Percentiles rank a stretch among this genome's conserved stretches.
These are phyloP conservation scores for Tolypocladium nubicola DNA, from an alignment of 2,329 filamentous ascomycete species.

Conservation along the genomic window DNA sequence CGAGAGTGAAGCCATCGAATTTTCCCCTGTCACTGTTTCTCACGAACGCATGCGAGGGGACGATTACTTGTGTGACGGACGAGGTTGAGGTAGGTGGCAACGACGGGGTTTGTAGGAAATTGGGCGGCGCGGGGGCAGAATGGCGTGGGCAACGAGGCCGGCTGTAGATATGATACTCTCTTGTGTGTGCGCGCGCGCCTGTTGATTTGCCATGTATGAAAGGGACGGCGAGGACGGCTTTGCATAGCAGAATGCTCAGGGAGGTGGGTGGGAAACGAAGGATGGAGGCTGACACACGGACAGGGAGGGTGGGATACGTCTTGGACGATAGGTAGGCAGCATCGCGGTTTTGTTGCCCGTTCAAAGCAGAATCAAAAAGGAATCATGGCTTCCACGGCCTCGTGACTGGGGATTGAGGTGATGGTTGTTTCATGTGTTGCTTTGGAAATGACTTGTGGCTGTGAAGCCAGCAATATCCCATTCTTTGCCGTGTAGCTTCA, in stretches of 20 bases:
- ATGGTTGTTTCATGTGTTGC: no score
- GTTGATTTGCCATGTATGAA: conserved; percentile 1
- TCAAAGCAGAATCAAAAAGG: neutral
- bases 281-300: neutral
- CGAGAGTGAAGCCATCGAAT: neutral
- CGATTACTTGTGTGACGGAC: neutral
- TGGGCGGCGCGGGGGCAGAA: neutral
- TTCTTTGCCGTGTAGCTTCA: neutral
- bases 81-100: neutral
- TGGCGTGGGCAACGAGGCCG: neutral
- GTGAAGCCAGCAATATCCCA: neutral
- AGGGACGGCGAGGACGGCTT: neutral
- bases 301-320: neutral
- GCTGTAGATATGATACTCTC: neutral
- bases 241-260: conserved; percentile 1
- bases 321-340: neutral
- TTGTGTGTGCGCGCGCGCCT: neutral
- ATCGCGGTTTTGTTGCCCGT: neutral
- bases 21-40: neutral
- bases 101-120: neutral
- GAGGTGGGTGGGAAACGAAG: neutral
- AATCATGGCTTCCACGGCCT: neutral
- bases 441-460: neutral
- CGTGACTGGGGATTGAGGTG: neutral
- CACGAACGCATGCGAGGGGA: neutral